Conservation (phyloP, 1,139 yeast species). For the Saccharomyces hybrid region DNA sequence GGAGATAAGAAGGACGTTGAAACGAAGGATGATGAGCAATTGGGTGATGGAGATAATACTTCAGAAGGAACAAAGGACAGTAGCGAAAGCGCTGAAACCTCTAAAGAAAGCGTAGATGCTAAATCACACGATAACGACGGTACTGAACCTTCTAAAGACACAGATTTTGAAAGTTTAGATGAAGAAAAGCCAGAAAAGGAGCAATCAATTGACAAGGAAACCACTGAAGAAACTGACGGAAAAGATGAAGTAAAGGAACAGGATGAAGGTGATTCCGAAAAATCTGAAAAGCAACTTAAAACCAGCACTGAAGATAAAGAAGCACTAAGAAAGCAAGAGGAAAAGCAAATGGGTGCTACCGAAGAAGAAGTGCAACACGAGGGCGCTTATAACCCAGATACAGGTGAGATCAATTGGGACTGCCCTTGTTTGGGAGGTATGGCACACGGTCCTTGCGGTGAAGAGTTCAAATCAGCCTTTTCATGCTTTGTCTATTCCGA, state of each 20-base stretch:
- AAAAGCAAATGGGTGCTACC: constrained; percentile 3
- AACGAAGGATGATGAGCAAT: neutral
- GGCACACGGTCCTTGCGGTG: constrained; percentile 99
- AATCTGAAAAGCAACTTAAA: constrained; percentile 7
- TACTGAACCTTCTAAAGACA: neutral
- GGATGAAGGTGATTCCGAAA: constrained; percentile 3
- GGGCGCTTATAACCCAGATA: constrained; percentile 90
- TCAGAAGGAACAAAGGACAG: neutral
- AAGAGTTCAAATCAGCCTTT: constrained; percentile 92
- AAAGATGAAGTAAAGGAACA: neutral
- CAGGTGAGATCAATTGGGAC: constrained; percentile 99
- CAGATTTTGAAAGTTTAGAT: neutral
- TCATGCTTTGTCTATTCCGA: constrained; percentile 92
- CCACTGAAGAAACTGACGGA: neutral
- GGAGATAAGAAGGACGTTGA: neutral
- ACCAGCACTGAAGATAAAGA: constrained; percentile 1
- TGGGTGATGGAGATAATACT: neutral
- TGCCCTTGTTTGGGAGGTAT: constrained; percentile 99
- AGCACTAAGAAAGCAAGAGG: constrained; percentile 1
- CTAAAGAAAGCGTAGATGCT: neutral
- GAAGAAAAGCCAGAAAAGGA: neutral
- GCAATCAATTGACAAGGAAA: neutral
- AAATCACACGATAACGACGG: neutral
- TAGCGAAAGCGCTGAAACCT: neutral
- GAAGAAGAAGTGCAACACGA: constrained; percentile 32